Evolutionary conservation across 805 yeast genomes (phyloP).

Genomic region (Allodekkera sacchari): DNA sequence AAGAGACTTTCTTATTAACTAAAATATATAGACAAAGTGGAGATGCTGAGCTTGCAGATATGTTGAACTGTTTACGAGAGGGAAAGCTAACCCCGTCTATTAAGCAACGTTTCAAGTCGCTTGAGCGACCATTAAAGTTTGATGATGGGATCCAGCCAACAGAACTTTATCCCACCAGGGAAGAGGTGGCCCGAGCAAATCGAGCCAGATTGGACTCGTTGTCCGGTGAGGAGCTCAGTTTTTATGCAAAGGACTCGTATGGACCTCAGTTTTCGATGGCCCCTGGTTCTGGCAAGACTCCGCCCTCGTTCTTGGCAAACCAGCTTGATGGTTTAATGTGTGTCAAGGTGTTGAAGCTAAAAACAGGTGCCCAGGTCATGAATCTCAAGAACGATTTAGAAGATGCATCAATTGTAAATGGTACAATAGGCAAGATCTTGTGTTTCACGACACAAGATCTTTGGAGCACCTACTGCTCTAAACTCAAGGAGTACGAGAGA

Average conservation of each 20-base stretch:
- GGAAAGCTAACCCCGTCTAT: constrained; percentile 54
- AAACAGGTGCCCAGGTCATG: constrained; percentile 92
- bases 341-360: constrained; percentile 50
- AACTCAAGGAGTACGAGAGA: constrained; percentile 19
- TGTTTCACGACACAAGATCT: constrained; percentile 34
- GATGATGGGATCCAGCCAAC: constrained; percentile 83
- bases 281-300: constrained; percentile 5
- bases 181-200: constrained; percentile 79
- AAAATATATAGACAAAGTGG: constrained; percentile 84
- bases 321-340: constrained; percentile 53
- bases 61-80: constrained; percentile 72
- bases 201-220: constrained; percentile 38
- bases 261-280: constrained; percentile 3
- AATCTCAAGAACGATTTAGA: constrained; percentile 60
- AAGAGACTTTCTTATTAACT: constrained; percentile 59
- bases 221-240: constrained; percentile 37
- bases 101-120: constrained; percentile 35
- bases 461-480: constrained; percentile 18
- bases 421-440: constrained; percentile 74
- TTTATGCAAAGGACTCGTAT: constrained; percentile 35
- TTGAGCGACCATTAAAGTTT: constrained; percentile 52
- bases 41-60: constrained; percentile 65
- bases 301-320: constrained; percentile 9
- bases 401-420: constrained; percentile 76
- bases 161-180: constrained; percentile 77